Evolutionary conservation across 768 basidiomycete species (phyloP), one percentile per base, ranked within the genome.

Genomic region (Leccinum truebloodii): DNA sequence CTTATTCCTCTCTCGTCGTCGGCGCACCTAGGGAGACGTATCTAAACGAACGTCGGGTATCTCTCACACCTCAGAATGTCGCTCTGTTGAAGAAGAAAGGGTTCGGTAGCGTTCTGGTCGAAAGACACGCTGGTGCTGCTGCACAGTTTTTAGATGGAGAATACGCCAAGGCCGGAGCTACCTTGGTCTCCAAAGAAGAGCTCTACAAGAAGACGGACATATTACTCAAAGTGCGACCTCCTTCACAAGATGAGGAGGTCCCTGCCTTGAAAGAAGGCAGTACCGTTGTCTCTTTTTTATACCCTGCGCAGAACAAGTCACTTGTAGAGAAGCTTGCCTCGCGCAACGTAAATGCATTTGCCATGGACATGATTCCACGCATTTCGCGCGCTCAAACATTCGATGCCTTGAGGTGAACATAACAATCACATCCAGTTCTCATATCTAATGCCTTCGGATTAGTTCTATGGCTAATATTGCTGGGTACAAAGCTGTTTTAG

Each of bases 401-500:
- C 64, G 93, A 95, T 75, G 93, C 89, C 39, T 77, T 95, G 66
- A 93, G 90, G 91, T 89, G 57, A 63, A 73, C 58, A 50, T 63
- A 26, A 16, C 57, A 35, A 61, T 28, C 32, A 10, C 54, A 14
- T 18, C 13, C 34, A 55, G 52, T 53, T 46, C 62, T 32, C 57
- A n/a, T 50, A 52, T 6, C 37, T 34, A 53, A 55, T 44, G 14
- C 55, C 46, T 20, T 32, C 16, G 41, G 30, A 34, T 30, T 37
- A 93, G 93, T 68, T 94, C 92, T 26, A 95, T 95, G 93, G 87
- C 89, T n/a, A 95, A 94, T 70, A 94, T 93, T 46, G 84, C 92
- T n/a, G 93, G 93, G 13, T 95, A 95, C 74, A 93, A 95, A 73
- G 93, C 93, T 44, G 92, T 95, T 52, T 73, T 95, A 70, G 93